Evolutionary conservation across 83 land plant species (phyloP), one percentile per base, ranked within the genome.

Genomic region (Picea mariana): DNA sequence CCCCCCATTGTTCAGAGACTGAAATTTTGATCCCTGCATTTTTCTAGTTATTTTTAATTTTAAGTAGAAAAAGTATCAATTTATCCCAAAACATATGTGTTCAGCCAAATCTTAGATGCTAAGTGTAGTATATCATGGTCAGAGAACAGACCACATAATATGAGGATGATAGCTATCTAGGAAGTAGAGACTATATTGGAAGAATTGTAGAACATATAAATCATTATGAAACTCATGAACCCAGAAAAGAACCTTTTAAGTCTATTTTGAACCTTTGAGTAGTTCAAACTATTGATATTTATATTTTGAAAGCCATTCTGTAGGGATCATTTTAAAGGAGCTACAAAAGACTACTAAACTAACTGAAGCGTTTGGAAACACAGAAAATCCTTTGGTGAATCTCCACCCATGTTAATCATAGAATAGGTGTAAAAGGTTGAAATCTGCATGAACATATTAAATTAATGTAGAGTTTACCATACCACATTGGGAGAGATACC

Each of bases 401-500:
- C 77, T 73, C 47, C 16, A 20, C 58, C 3, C 23, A 9, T 73
- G 8, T 21, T 44, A 73, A 13, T 42, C 21, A 47, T 73, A n/a
- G 5, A n/a, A n/a, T 72, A 44, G 9, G 6, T 47, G 58, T 18
- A 9, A 47, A 21, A 42, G 26, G 58, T 13, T 55, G 15, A 55
- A 55, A 55, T 55, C 52, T 21, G 4, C 1, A 73, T 44, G 4
- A 73, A 68, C 0, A 47, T 73, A 9, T 47, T 9, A 73, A 42
- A 47, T 73, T 47, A n/a, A 44, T 42, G 26, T 21, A 9, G 58
- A 55, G 58, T 55, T 55, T 12, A 55, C 58, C 58, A 55, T 84
- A 97, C 99, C 95, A 97, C 82, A 84, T 97, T 97, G 55, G 99
- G 99, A 40, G 99, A 92, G 81, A 95, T 95, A 47, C 98, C 99